Conservation (phyloP, 768 basidiomycete genomes). For the Lentinula guzmanii region DNA sequence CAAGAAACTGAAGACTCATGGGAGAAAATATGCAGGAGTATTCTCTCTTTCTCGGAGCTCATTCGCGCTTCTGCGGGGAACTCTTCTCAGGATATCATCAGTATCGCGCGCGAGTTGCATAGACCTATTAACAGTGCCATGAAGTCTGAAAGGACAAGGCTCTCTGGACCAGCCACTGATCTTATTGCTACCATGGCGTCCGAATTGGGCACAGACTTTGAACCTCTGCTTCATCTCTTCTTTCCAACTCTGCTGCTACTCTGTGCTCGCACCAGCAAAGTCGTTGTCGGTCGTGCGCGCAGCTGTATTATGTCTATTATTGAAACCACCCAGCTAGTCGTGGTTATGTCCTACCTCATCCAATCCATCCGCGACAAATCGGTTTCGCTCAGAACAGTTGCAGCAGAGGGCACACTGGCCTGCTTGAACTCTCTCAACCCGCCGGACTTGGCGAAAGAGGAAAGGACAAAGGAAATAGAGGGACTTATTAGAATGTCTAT, state of each 20-base stretch:
- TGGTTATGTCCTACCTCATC: conserved; percentile 54
- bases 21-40: conserved; percentile 55
- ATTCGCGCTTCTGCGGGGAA: conserved; percentile 49
- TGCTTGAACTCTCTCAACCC: conserved; percentile 76
- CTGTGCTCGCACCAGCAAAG: conserved; percentile 74
- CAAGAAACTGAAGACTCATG: conserved; percentile 77
- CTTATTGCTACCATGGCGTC: conserved; percentile 48
- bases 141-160: conserved; percentile 67
- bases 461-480: conserved; percentile 61
- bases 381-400: conserved; percentile 50
- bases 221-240: conserved; percentile 59
- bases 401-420: conserved; percentile 59
- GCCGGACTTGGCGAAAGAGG: conserved; percentile 69
- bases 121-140: conserved; percentile 53
- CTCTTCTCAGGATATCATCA: conserved; percentile 43
- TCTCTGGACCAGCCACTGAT: conserved; percentile 64
- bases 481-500: conserved; percentile 59
- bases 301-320: conserved; percentile 55
- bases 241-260: conserved; percentile 62
- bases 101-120: conserved; percentile 43
- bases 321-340: conserved; percentile 60
- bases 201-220: conserved; percentile 57
- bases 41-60: conserved; percentile 40
- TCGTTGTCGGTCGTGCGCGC: conserved; percentile 63
- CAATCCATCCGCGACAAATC: conserved; percentile 67